Conservation (phyloP, 306 rosid species). For the Lathyrus oleraceus region DNA sequence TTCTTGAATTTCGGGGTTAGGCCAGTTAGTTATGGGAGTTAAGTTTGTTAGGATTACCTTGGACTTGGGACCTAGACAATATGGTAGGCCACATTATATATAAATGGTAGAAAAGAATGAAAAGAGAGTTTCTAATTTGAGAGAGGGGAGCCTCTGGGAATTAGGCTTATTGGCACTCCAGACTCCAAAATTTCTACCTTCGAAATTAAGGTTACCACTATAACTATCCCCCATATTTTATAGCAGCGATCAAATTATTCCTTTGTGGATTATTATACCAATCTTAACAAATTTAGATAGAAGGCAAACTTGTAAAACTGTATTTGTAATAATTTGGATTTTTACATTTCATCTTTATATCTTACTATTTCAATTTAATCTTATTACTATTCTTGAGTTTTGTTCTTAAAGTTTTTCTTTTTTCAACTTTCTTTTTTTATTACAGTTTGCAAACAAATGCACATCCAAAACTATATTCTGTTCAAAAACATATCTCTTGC, state of each 20-base stretch:
- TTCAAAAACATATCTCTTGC: too few relatives aligned
- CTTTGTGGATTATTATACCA: neutral
- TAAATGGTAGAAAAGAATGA: neutral
- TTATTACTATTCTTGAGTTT: too few relatives aligned
- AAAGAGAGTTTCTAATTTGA: neutral
- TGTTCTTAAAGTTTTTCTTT: too few relatives aligned
- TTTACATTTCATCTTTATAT: too few relatives aligned
- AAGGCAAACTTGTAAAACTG: neutral
- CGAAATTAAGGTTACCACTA: neutral
- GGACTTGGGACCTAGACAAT: neutral
- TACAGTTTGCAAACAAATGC: too few relatives aligned
- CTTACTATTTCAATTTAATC: too few relatives aligned
- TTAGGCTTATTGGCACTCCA: neutral
- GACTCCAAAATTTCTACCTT: neutral
- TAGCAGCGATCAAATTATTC: neutral
- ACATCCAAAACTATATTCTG: too few relatives aligned
- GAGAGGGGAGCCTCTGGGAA: neutral
- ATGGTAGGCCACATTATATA: neutral
- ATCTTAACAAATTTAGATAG: neutral
- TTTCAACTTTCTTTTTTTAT: too few relatives aligned
- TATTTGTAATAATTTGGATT: neutral
- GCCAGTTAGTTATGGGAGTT: neutral
- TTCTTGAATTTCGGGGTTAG: neutral
- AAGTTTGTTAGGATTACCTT: slow-evolving; percentile 17
- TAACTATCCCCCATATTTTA: neutral